phyloP scores from a whole-genome alignment of 2,329 filamentous ascomycete species.

The Microascus cirrosus region DNA sequence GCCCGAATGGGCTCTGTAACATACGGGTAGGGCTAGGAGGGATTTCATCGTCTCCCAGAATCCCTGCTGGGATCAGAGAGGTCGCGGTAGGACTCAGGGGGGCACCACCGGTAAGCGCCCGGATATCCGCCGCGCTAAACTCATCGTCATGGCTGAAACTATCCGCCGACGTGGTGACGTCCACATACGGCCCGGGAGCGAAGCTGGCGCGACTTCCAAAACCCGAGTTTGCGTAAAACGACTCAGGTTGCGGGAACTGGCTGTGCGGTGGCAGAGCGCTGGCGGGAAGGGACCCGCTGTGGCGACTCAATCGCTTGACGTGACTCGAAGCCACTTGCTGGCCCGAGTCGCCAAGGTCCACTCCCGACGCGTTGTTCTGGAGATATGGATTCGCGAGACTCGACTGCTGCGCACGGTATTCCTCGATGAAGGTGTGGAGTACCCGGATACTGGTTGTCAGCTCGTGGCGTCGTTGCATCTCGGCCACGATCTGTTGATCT shows the following conservation, averaged over 20 bases:
- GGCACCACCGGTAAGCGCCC: slow-evolving; percentile 49
- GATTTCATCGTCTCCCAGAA: slow-evolving; percentile 55
- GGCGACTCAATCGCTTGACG: slow-evolving; percentile 34
- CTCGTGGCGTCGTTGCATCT: slow-evolving; percentile 15
- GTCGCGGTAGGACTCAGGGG: slow-evolving; percentile 70
- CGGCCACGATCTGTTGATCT: slow-evolving; percentile 34
- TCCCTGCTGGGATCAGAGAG: slow-evolving; percentile 58
- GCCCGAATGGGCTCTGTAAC: slow-evolving; percentile 14
- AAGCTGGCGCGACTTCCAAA: slow-evolving; percentile 38
- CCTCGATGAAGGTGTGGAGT: slow-evolving; percentile 1
- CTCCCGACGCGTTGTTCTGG: slow-evolving; percentile 28
- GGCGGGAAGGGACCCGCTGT: slow-evolving; percentile 34
- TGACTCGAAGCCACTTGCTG: slow-evolving; percentile 20
- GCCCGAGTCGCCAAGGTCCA: slow-evolving; percentile 33
- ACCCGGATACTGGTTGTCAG: background rate
- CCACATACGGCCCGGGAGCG: slow-evolving; percentile 40
- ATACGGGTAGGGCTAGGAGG: slow-evolving; percentile 26
- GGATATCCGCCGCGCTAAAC: slow-evolving; percentile 52
- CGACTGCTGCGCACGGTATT: slow-evolving; percentile 1
- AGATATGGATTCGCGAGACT: slow-evolving; percentile 24
- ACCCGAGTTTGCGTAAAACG: slow-evolving; percentile 38
- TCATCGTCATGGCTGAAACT: slow-evolving; percentile 16
- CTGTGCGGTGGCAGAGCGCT: slow-evolving; percentile 26
- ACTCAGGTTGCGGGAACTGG: slow-evolving; percentile 24
- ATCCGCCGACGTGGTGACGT: slow-evolving; percentile 19